Conservation (phyloP, 192 early-diverging fungal genomes). For the Coemansia furcata region DNA sequence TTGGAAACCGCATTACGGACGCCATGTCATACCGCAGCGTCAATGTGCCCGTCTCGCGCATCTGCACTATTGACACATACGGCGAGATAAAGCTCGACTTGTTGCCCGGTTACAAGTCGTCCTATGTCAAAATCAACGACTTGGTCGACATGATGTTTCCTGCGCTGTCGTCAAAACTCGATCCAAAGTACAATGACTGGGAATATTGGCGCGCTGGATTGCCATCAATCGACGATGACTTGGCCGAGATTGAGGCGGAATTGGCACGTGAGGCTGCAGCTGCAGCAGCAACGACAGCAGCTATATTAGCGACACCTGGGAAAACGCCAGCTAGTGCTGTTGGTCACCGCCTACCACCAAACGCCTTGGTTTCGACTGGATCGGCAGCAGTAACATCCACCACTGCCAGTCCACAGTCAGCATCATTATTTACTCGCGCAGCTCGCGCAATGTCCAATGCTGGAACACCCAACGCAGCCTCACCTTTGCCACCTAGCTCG, state of each 20-base stretch:
- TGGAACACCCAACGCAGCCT: background rate
- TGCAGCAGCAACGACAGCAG: background rate
- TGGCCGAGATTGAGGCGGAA: slow-evolving; percentile 27
- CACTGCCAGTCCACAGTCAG: background rate
- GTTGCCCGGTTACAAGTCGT: slow-evolving; percentile 77
- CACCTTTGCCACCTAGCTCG: background rate
- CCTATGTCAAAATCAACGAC: slow-evolving; percentile 87
- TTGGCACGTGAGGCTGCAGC: slow-evolving; percentile 6
- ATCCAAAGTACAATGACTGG: slow-evolving; percentile 80
- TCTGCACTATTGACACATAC: slow-evolving; percentile 93
- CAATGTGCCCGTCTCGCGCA: slow-evolving; percentile 86
- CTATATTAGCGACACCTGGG: background rate
- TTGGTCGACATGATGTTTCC: slow-evolving; percentile 96
- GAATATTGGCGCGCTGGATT: slow-evolving; percentile 69
- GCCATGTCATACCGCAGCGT: slow-evolving; percentile 94
- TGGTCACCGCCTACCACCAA: background rate
- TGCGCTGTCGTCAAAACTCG: slow-evolving; percentile 56
- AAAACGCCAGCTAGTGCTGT: background rate
- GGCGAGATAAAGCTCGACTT: slow-evolving; percentile 92
- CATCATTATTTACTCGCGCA: slow-evolving; percentile 1
- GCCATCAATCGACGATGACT: slow-evolving; percentile 37
- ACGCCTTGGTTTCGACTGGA: background rate
- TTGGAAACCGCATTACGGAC: slow-evolving; percentile 96
- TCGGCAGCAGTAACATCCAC: background rate
- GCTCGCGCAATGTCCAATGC: slow-evolving; percentile 6